Conservation (phyloP, 495 filamentous ascomycete species). For the Penicillium bialowiezense region DNA sequence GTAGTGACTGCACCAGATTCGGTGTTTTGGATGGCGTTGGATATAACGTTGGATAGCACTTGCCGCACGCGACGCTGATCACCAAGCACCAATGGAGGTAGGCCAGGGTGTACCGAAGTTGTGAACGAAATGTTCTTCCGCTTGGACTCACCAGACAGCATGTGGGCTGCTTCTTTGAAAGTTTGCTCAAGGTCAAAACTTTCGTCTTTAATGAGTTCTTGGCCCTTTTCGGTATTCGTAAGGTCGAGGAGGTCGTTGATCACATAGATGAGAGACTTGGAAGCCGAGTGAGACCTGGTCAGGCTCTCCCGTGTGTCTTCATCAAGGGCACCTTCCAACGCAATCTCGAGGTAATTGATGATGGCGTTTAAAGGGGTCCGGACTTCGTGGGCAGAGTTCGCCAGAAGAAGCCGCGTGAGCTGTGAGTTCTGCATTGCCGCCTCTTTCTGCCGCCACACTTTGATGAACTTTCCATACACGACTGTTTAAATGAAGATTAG, state of each 20-base stretch:
- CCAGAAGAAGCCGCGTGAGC: slow-evolving; percentile 74
- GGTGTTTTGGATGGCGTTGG: slow-evolving; percentile 87
- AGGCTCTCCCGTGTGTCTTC: slow-evolving; percentile 84
- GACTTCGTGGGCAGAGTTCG: slow-evolving; percentile 94
- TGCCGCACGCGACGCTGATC: slow-evolving; percentile 79
- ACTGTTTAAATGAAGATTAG: too few species aligned
- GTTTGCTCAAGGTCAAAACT: slow-evolving; percentile 70
- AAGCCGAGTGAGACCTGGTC: slow-evolving; percentile 75
- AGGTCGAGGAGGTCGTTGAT: slow-evolving; percentile 95
- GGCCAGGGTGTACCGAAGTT: slow-evolving; percentile 61
- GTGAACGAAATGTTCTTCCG: slow-evolving; percentile 72
- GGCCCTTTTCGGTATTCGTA: slow-evolving; percentile 84
- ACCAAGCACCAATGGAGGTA: slow-evolving; percentile 70
- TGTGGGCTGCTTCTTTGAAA: slow-evolving; percentile 71
- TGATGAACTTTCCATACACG: slow-evolving; percentile 88
- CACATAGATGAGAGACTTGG: slow-evolving; percentile 90
- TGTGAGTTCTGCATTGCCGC: slow-evolving; percentile 78
- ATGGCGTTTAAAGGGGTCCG: slow-evolving; percentile 93
- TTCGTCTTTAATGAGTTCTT: slow-evolving; percentile 77
- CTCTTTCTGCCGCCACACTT: slow-evolving; percentile 93
- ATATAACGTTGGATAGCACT: slow-evolving; percentile 75
- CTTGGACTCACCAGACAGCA: slow-evolving; percentile 70
- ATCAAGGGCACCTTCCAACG: slow-evolving; percentile 79
- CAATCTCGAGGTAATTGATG: slow-evolving; percentile 95
- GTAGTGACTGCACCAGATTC: slow-evolving; percentile 64